These are phyloP conservation scores for Penicillium sp. DNA, from an alignment of 2,329 filamentous ascomycete species.

Conservation along the genomic window DNA sequence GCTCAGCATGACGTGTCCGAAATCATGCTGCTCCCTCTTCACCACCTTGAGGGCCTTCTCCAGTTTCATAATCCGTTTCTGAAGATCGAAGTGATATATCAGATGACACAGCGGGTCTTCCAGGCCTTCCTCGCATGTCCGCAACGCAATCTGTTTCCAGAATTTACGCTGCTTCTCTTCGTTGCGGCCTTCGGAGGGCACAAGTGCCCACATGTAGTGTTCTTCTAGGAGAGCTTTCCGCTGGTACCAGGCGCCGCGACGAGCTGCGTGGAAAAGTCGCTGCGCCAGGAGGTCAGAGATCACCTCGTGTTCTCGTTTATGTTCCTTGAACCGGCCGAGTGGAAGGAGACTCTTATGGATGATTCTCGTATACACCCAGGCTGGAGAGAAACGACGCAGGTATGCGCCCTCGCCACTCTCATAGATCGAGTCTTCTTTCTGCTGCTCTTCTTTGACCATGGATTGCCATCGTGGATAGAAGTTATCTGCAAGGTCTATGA, in stretches of 20 bases:
- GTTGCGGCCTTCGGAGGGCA: constrained; percentile 45
- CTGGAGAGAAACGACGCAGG: constrained; percentile 80
- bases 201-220: constrained; percentile 76
- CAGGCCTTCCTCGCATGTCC: constrained; percentile 79
- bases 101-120: constrained; percentile 86
- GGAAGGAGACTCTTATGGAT: constrained; percentile 80
- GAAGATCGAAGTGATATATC: constrained; percentile 89
- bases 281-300: constrained; percentile 73
- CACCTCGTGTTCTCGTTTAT: constrained; percentile 70
- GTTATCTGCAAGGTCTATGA: constrained; percentile 67
- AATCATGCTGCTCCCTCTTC: constrained; percentile 85
- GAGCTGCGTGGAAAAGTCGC: constrained; percentile 75
- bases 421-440: constrained; percentile 72
- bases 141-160: constrained; percentile 72
- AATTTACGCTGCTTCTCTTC: constrained; percentile 67
- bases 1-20: constrained; percentile 74
- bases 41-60: constrained; percentile 79
- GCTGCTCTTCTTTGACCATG: constrained; percentile 67
- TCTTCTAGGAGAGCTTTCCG: constrained; percentile 91
- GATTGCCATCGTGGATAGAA: constrained; percentile 76
- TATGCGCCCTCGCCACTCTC: constrained; percentile 83
- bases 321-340: constrained; percentile 74
- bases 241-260: constrained; percentile 90
- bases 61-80: constrained; percentile 87
- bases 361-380: constrained; percentile 89